Evolutionary conservation across 495 filamentous ascomycete species (phyloP).

Genomic region (Ascobolus immersus): DNA sequence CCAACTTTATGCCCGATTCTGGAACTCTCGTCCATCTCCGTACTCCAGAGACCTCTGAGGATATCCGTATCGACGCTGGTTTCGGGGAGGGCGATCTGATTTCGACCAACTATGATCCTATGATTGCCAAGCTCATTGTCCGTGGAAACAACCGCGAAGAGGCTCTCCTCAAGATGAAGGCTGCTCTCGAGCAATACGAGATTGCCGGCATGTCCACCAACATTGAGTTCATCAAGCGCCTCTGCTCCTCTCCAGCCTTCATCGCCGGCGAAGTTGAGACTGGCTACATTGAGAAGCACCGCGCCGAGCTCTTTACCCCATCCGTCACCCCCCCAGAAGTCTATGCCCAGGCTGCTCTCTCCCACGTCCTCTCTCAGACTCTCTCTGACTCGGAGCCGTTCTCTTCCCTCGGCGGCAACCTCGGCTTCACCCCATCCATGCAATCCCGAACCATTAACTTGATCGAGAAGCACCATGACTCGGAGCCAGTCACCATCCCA

Average conservation of each 20-base stretch:
- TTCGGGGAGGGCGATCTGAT: conserved; percentile 80
- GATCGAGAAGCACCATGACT: conserved; percentile 15
- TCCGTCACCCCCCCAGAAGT: conserved; percentile 33
- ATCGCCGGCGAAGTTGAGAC: conserved; percentile 79
- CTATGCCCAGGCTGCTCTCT: conserved; percentile 63
- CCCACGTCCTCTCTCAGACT: conserved; percentile 20
- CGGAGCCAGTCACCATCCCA: conserved; percentile 26
- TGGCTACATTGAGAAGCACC: conserved; percentile 78
- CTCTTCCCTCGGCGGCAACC: conserved; percentile 21
- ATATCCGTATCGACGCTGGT: conserved; percentile 73
- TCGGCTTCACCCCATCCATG: conserved; percentile 30
- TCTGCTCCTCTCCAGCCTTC: conserved; percentile 59
- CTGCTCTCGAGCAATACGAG: conserved; percentile 74
- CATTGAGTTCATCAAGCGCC: conserved; percentile 77
- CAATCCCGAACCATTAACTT: conserved; percentile 34
- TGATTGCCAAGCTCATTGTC: conserved; percentile 98
- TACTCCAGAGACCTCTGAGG: conserved; percentile 39
- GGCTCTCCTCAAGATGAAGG: conserved; percentile 55
- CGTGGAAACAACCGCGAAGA: conserved; percentile 48
- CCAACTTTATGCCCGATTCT: conserved; percentile 79
- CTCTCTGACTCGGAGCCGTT: conserved; percentile 9
- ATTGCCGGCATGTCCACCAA: conserved; percentile 83
- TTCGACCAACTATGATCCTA: conserved; percentile 88
- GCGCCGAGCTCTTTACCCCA: conserved; percentile 39
- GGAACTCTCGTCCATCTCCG: conserved; percentile 64